Evolutionary conservation across 345 rosid species (phyloP).

Genomic region (Microcos paniculata): DNA sequence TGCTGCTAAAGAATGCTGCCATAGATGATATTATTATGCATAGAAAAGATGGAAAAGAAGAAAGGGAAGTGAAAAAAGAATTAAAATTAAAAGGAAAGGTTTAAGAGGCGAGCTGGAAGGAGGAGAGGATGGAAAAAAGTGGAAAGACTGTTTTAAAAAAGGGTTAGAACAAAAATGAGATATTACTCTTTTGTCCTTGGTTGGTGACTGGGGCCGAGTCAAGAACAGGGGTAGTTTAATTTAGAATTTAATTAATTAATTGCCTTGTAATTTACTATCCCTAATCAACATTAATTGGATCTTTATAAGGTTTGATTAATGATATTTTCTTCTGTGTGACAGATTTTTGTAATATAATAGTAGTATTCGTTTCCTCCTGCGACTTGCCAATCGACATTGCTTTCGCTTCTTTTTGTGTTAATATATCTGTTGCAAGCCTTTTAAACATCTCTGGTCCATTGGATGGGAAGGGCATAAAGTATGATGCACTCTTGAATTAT

Average conservation of each 20-base stretch:
- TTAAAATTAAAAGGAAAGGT: not conserved
- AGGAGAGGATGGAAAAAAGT: conserved; percentile 16
- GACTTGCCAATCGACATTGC: not conserved
- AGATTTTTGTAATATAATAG: not conserved
- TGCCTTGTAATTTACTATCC: conserved; percentile 30
- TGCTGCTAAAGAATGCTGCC: conserved; percentile 32
- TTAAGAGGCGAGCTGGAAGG: conserved; percentile 10
- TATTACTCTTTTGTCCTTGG: conserved; percentile 36
- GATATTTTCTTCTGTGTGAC: not conserved
- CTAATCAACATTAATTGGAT: conserved; percentile 34
- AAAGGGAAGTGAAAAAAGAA: not conserved
- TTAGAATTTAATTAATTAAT: conserved; percentile 26
- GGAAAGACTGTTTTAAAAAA: conserved; percentile 31
- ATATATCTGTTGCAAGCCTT: not conserved
- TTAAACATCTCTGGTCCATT: not conserved
- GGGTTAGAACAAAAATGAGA: not conserved
- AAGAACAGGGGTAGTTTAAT: not conserved
- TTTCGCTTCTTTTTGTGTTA: not conserved
- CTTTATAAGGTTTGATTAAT: not conserved
- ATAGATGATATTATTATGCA: conserved; percentile 4
- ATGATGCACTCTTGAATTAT: not conserved
- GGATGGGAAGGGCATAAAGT: too few species aligned
- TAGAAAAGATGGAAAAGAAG: conserved; percentile 7
- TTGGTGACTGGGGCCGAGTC: conserved; percentile 34
- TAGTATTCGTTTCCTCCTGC: not conserved